Evolutionary conservation across 1,284 basidiomycete species (phyloP), one percentile per base, ranked within the genome.

Genomic region (Heliocybe sulcata): DNA sequence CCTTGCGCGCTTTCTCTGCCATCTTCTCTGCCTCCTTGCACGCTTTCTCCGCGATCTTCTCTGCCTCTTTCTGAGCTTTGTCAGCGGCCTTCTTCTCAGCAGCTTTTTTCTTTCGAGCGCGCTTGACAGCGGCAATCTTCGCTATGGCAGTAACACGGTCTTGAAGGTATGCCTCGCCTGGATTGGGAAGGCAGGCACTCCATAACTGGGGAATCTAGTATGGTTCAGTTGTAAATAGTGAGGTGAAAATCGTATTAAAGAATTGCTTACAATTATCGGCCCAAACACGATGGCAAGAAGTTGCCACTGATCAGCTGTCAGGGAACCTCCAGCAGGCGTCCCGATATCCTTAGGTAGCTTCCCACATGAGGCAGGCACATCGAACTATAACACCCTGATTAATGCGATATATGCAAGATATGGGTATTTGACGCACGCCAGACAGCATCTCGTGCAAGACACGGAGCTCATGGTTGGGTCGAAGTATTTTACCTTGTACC

Each of bases 291-390:
- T 67, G 0, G 64, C 60, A 0, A 67, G 56, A 8, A 66, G 42
- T 1, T 63, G 51, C 69, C 69, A 71, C 51, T 71, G 65, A 48
- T 72, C 68, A 3, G 69, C 67, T 1, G 69, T 72, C 1, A 71
- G 54, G 1, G 67, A 71, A 0, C 69, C 68, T 1, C 69, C 67
- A 2, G 68, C 63, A 14, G 69, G 67, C 16, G 63, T 60, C 1
- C 69, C 68, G 2, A 71, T 66, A 1, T 65, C 55, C 1, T 54
- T 60, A 0, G 66, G 70, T 2, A 71, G 63, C 3, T 63, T 58
- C 0, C 67, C 66, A 2, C 65, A 54, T 8, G 58, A 56, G 0
- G 56, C 26, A 0, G 63, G 67, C 1, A 69, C 26, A 0, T 48
- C 16, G 33, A 66, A 57, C 63, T 65, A 55, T 10, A 31, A 31